Base-by-base conservation (phyloP, 2,329 filamentous ascomycete species). In the Plenodomus tracheiphilus region DNA sequence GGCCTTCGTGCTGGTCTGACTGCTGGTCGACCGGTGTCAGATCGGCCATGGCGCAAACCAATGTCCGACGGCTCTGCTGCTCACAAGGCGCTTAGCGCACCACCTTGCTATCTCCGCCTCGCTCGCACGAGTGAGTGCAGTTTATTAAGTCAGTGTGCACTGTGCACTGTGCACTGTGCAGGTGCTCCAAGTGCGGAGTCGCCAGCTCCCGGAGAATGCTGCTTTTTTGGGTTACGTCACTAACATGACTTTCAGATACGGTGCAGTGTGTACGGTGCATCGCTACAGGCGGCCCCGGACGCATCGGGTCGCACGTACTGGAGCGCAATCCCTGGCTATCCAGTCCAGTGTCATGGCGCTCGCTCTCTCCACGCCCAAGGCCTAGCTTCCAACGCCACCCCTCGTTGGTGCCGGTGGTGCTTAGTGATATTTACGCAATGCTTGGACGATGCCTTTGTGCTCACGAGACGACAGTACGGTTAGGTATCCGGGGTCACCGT, bases 21-120 rank as follows among this genome's bases (percentile, higher is more conserved):
- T 28, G 19, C 40, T 35, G 20, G 35, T 15, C 7, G 15, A 7
- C 28, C 11, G 13, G 13, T 32, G 28, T 32, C 28, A 32, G 28
- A 32, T 32, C 28, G 28, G 28, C 28, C 28, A 32, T 32, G 22
- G 22, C 22, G 37, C 46, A 47, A 39, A 30, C 34, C 22, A 41
- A 38, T 32, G 44, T 13, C 48, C 52, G 53, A 34, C 35, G 22
- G 43, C 39, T 22, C 15, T 20, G 44, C 21, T 44, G 10, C 5
- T 15, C 38, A 30, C 20, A 15, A 39, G 40, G 47, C 47, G 52
- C 39, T 47, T 39, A 45, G 40, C 45, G 49, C 57, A 51, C 44
- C 52, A 38, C 41, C 34, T 41, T 32, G 44, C 39, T 56, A 64
- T 61, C 51, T 62, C 59, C 57, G 57, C 35, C 18, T 43, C 52